phyloP scores from a whole-genome alignment of 2,329 filamentous ascomycete species.

The Amauroascus verrucosus region DNA sequence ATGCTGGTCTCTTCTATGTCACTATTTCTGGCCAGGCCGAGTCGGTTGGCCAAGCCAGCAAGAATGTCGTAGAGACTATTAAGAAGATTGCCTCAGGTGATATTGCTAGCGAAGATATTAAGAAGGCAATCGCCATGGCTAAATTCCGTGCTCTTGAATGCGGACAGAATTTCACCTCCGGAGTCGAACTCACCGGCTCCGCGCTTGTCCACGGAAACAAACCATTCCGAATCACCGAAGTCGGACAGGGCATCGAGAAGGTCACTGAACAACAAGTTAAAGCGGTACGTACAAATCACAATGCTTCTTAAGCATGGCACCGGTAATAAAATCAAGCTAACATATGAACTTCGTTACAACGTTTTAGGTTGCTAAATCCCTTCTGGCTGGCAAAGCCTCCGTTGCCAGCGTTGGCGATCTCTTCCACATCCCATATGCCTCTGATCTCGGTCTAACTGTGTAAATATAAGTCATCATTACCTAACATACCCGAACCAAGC shows the following conservation, averaged over 20 bases:
- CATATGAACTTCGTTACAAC: slow-evolving; percentile 19
- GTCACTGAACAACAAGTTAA: slow-evolving; percentile 79
- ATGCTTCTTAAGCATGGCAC: neutral
- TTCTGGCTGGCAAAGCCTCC: slow-evolving; percentile 79
- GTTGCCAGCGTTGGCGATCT: slow-evolving; percentile 87
- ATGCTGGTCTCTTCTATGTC: slow-evolving; percentile 81
- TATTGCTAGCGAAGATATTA: slow-evolving; percentile 71
- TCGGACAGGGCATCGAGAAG: slow-evolving; percentile 65
- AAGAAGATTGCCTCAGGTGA: slow-evolving; percentile 69
- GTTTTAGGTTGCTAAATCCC: slow-evolving; percentile 68
- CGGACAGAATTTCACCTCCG: slow-evolving; percentile 65
- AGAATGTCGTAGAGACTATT: slow-evolving; percentile 67
- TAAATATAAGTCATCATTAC: slow-evolving; percentile 42
- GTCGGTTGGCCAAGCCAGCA: slow-evolving; percentile 62
- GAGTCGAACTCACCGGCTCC: slow-evolving; percentile 73
- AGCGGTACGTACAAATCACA: slow-evolving; percentile 51
- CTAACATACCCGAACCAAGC: slow-evolving; percentile 8
- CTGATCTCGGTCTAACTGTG: slow-evolving; percentile 88
- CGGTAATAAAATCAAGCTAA: slow-evolving; percentile 15
- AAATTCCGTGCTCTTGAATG: slow-evolving; percentile 85
- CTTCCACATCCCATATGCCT: slow-evolving; percentile 79
- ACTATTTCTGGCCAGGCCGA: slow-evolving; percentile 65
- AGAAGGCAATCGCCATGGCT: slow-evolving; percentile 83
- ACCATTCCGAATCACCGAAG: slow-evolving; percentile 71
- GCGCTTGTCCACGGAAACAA: slow-evolving; percentile 72